Percentiles rank a stretch among this genome's conserved stretches.
These are phyloP conservation scores for Coffea eugenioides DNA, from an alignment of 257 asterid genomes.

Conservation along the genomic window DNA sequence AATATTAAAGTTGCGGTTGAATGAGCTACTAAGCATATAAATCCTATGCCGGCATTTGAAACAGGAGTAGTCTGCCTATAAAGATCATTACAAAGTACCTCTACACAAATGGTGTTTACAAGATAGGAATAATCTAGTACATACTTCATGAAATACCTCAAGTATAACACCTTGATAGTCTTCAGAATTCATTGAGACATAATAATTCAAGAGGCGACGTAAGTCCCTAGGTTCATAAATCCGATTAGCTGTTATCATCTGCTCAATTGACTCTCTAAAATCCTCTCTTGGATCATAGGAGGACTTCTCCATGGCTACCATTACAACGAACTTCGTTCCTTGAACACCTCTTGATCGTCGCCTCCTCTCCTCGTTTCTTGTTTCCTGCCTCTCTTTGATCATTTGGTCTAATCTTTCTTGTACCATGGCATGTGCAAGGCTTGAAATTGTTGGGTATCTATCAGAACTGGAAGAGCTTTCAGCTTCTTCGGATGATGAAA, in stretches of 20 bases:
- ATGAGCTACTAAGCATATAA: not conserved
- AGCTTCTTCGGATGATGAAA: slow-evolving; percentile 53
- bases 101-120: slow-evolving; percentile 28
- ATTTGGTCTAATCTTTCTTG: slow-evolving; percentile 67
- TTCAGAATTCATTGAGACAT: slow-evolving; percentile 63
- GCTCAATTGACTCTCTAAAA: slow-evolving; percentile 66
- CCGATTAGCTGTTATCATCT: slow-evolving; percentile 52
- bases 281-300: slow-evolving; percentile 69
- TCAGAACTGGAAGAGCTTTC: slow-evolving; percentile 44
- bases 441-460: slow-evolving; percentile 45
- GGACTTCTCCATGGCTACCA: slow-evolving; percentile 76
- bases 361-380: slow-evolving; percentile 24
- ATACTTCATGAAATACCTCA: slow-evolving; percentile 71
- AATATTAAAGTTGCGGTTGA: not conserved
- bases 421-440: slow-evolving; percentile 74
- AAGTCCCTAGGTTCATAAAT: slow-evolving; percentile 54
- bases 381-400: slow-evolving; percentile 49
- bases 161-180: slow-evolving; percentile 58
- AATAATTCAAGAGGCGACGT: slow-evolving; percentile 57
- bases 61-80: slow-evolving; percentile 4
- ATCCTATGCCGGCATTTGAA: not conserved
- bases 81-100: slow-evolving; percentile 4
- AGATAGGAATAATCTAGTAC: slow-evolving; percentile 48
- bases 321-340: slow-evolving; percentile 48
- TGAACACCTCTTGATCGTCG: slow-evolving; percentile 24